Percentiles rank a stretch among this genome's conserved stretches.
These are phyloP conservation scores for Ceratocystiopsis sp. DNA, from an alignment of 2,329 filamentous ascomycete genomes.

Conservation along the genomic window DNA sequence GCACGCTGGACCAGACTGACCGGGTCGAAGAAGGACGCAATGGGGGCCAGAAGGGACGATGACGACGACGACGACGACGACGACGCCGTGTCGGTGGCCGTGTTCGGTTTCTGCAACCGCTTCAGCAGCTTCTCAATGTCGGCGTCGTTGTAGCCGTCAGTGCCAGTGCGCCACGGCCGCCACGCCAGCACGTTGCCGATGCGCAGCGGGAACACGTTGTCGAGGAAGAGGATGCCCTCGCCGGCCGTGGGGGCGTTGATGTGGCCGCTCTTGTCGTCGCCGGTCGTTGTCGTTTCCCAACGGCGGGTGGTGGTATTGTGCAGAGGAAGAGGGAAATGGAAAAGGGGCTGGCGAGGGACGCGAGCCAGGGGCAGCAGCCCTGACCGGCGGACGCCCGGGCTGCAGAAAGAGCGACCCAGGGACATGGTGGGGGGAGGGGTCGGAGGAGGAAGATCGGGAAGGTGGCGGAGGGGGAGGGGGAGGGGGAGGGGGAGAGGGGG, in stretches of 20 bases:
- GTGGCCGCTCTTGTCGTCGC: slow-evolving; percentile 58
- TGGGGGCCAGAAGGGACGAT: background rate
- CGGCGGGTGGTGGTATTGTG: slow-evolving; percentile 4
- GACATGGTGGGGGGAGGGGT: no score
- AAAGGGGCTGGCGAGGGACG: background rate
- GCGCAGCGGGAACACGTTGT: slow-evolving; percentile 75
- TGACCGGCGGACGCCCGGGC: no score
- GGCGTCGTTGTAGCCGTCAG: slow-evolving; percentile 15
- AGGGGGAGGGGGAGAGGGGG: background rate
- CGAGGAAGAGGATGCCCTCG: slow-evolving; percentile 78
- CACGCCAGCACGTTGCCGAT: slow-evolving; percentile 32
- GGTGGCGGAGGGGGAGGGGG: no score
- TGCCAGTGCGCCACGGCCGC: slow-evolving; percentile 25
- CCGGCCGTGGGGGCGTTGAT: slow-evolving; percentile 52
- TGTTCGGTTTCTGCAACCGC: slow-evolving; percentile 31
- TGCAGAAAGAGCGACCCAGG: no score
- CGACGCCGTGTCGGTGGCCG: background rate
- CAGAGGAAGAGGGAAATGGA: no score
- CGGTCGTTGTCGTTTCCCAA: slow-evolving; percentile 29
- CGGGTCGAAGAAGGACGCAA: slow-evolving; percentile 22
- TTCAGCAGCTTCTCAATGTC: slow-evolving; percentile 33
- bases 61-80: background rate
- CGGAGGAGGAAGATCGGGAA: no score
- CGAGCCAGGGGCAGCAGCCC: slow-evolving; percentile 1
- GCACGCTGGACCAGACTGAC: slow-evolving; percentile 40